phyloP scores from a whole-genome alignment of 257 asterid genomes.

The Prunella vulgaris region DNA sequence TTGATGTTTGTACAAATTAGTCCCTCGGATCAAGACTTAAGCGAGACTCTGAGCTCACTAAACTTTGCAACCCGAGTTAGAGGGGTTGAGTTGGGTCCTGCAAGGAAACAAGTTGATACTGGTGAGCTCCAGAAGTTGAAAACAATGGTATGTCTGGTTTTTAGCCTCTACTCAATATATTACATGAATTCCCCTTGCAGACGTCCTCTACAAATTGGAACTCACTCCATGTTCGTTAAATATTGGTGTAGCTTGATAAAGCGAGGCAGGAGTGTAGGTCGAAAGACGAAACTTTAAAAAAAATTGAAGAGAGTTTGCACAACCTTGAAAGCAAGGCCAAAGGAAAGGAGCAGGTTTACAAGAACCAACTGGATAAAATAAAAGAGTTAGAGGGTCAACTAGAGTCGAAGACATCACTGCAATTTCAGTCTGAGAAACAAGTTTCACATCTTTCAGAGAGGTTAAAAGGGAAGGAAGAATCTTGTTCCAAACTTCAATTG shows the following conservation, averaged over 20 bases:
- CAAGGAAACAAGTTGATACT: conserved; percentile 70
- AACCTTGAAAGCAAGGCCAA: conserved; percentile 71
- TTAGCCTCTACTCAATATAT: background rate
- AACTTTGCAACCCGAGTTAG: conserved; percentile 91
- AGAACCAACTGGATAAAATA: conserved; percentile 67
- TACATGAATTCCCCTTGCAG: background rate
- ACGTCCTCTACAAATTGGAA: background rate
- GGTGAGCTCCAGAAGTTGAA: conserved; percentile 75
- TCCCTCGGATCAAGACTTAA: conserved; percentile 83
- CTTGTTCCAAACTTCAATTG: conserved; percentile 65
- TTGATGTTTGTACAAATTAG: conserved; percentile 97
- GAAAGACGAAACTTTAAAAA: conserved; percentile 73
- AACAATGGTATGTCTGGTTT: conserved; percentile 55
- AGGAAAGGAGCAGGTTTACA: conserved; percentile 70
- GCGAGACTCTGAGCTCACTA: conserved; percentile 87
- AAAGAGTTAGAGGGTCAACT: conserved; percentile 75
- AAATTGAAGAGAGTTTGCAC: conserved; percentile 76
- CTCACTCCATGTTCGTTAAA: background rate
- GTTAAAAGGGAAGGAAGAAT: conserved; percentile 71
- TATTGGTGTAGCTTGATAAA: conserved; percentile 61
- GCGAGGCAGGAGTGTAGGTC: conserved; percentile 64
- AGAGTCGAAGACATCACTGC: conserved; percentile 53
- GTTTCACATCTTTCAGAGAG: conserved; percentile 57
- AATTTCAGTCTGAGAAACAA: conserved; percentile 65
- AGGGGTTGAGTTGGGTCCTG: conserved; percentile 90